Conservation (phyloP, 345 rosid species). For the Eucalyptus viminalis region DNA sequence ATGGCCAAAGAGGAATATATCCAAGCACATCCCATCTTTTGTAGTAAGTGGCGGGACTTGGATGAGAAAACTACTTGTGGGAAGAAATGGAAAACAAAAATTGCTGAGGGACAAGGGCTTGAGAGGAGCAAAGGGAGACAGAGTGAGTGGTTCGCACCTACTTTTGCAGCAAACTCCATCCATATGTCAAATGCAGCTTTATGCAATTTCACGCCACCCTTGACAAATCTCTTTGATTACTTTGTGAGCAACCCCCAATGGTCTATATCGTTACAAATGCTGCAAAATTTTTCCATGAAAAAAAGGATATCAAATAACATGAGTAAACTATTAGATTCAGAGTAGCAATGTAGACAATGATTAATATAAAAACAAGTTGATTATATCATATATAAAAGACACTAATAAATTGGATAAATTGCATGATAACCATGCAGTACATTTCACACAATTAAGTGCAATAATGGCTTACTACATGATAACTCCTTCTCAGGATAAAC, state of each 20-base stretch:
- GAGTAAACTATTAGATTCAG: not conserved
- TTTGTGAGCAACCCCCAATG: conserved; percentile 35
- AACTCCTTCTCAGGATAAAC: not conserved
- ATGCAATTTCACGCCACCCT: too few relatives aligned
- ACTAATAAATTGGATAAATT: not conserved
- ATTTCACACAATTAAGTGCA: not conserved
- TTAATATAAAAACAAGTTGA: not conserved
- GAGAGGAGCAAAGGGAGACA: too few relatives aligned
- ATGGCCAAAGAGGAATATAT: too few relatives aligned
- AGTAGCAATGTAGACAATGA: not conserved
- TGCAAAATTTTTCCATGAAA: conserved; percentile 12
- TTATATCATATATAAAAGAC: not conserved
- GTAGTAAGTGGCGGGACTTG: too few relatives aligned
- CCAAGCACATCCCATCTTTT: too few relatives aligned
- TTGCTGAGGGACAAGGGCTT: too few relatives aligned
- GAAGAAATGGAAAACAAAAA: too few relatives aligned
- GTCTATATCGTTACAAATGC: conserved; percentile 49
- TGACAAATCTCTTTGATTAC: too few relatives aligned
- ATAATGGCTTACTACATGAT: not conserved
- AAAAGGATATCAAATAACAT: not conserved
- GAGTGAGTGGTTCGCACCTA: too few relatives aligned
- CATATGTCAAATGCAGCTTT: too few relatives aligned
- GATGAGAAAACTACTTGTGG: too few relatives aligned
- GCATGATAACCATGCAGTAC: not conserved
- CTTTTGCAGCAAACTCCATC: too few relatives aligned